A percentile compares a stretch with the other conserved stretches of the same genome.
These are phyloP conservation scores for Parasitella parasitica DNA, from an alignment of 371 early-diverging fungal species.

Conservation along the genomic window DNA sequence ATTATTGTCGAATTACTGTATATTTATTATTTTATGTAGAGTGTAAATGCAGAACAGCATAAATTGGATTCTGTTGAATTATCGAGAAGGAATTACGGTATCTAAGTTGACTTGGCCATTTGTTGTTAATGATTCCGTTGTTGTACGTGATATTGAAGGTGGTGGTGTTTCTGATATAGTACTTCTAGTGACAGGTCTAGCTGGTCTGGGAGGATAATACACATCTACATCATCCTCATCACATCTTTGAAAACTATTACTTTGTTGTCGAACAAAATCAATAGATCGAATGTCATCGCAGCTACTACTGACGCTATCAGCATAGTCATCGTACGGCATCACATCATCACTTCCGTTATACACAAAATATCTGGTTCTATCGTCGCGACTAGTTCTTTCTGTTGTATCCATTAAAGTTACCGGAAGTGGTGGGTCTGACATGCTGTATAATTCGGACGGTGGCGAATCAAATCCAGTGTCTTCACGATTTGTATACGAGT, in stretches of 20 bases:
- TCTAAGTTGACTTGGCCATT: neutral
- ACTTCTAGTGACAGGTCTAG: constrained; percentile 9
- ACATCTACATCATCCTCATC: constrained; percentile 1
- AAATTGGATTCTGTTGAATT: no score
- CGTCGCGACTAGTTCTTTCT: neutral
- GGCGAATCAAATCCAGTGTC: constrained; percentile 13
- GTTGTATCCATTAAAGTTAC: constrained; percentile 13
- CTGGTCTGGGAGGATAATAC: constrained; percentile 11
- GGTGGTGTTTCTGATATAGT: neutral
- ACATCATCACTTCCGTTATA: constrained; percentile 22
- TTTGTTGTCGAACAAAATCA: constrained; percentile 10
- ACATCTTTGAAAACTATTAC: neutral
- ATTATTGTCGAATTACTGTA: no score
- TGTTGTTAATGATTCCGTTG: neutral
- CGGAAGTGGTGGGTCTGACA: constrained; percentile 13
- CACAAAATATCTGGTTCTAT: constrained; percentile 10
- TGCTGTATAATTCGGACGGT: constrained; percentile 19
- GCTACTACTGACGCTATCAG: constrained; percentile 6
- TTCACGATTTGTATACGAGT: constrained; percentile 48
- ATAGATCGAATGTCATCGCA: constrained; percentile 16
- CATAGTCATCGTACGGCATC: constrained; percentile 19
- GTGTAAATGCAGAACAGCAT: no score
- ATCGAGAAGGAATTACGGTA: no score
- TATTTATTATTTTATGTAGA: no score
- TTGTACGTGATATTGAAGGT: neutral